phyloP scores from a whole-genome alignment of 345 rosid genomes.

The Diplotaxis tenuifolia region DNA sequence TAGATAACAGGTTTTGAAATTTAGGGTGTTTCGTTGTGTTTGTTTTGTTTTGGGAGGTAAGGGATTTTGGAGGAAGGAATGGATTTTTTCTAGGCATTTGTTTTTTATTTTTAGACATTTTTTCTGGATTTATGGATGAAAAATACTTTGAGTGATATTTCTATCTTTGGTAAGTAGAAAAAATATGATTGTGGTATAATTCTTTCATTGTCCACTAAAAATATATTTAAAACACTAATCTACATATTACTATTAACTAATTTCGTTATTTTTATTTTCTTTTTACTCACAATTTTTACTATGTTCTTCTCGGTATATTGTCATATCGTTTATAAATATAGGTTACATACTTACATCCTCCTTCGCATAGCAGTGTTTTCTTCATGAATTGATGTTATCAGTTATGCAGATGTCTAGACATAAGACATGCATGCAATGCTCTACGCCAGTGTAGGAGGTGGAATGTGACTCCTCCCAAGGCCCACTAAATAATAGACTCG shows the following conservation, averaged over 20 bases:
- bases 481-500: too few species aligned
- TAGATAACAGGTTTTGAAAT: conserved; percentile 26
- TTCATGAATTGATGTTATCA: not conserved
- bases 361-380: not conserved
- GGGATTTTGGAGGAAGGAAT: conserved; percentile 19
- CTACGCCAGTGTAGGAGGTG: too few species aligned
- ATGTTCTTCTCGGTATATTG: not conserved
- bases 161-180: conserved; percentile 31
- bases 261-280: not conserved
- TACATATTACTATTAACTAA: not conserved
- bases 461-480: too few species aligned
- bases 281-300: not conserved
- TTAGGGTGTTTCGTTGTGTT: conserved; percentile 32
- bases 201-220: not conserved
- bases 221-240: not conserved
- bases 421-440: not conserved
- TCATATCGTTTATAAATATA: not conserved
- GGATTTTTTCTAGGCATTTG: not conserved
- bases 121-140: conserved; percentile 10
- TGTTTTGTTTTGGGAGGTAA: conserved; percentile 33
- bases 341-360: not conserved
- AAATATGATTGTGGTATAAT: not conserved
- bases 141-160: conserved; percentile 1
- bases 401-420: not conserved
- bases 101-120: conserved; percentile 22